phyloP scores from a whole-genome alignment of 495 filamentous ascomycete genomes.

The Xylaria castorea region DNA sequence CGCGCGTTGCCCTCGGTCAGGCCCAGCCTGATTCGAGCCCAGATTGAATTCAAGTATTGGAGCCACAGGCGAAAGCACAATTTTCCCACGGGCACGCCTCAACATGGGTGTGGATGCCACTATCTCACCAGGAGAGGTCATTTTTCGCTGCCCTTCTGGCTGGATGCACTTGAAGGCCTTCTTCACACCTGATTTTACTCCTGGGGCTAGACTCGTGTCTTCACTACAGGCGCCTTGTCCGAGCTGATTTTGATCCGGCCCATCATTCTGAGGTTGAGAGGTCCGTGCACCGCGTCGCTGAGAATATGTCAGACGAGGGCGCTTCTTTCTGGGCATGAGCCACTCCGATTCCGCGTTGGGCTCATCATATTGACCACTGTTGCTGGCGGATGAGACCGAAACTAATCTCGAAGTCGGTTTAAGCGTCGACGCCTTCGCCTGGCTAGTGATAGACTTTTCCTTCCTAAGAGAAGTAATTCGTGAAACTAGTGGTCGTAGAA shows the following conservation, averaged over 20 bases:
- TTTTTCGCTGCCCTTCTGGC: constrained; percentile 13
- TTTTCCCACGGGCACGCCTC: constrained; percentile 35
- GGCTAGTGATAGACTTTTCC: constrained; percentile 30
- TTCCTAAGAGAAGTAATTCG: constrained; percentile 59
- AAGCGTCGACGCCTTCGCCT: not conserved
- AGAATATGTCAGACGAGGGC: constrained; percentile 39
- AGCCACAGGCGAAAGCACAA: constrained; percentile 28
- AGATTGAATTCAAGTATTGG: not conserved
- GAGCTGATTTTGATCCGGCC: not conserved
- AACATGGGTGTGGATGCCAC: constrained; percentile 37
- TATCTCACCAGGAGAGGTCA: constrained; percentile 32
- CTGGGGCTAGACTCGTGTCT: constrained; percentile 1
- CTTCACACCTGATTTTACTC: constrained; percentile 16
- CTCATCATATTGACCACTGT: constrained; percentile 12
- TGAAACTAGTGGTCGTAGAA: constrained; percentile 61
- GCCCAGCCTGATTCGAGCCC: not conserved
- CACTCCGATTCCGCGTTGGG: constrained; percentile 27
- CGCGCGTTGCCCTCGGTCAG: constrained; percentile 21
- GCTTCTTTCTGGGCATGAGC: constrained; percentile 37
- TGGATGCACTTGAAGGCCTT: constrained; percentile 23
- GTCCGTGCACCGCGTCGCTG: constrained; percentile 28
- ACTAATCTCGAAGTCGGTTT: not conserved
- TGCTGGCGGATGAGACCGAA: constrained; percentile 10
- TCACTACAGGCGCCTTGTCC: constrained; percentile 17
- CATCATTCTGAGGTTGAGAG: not conserved